Conservation (phyloP, 495 filamentous ascomycete genomes). For the Filosporella fistucella region DNA sequence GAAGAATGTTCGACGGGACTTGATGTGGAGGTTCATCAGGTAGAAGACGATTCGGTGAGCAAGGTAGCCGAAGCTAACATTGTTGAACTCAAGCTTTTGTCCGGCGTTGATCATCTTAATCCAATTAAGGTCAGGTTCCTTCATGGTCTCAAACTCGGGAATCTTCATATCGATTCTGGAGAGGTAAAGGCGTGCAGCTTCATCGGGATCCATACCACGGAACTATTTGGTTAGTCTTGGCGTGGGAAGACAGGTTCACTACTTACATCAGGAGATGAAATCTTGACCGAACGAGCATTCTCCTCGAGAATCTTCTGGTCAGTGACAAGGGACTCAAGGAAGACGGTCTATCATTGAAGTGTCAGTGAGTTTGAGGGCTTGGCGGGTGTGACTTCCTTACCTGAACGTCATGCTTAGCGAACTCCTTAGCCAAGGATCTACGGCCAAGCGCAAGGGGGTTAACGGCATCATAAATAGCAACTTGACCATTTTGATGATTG, state of each 20-base stretch:
- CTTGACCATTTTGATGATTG: conserved; percentile 94
- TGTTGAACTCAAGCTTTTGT: conserved; percentile 87
- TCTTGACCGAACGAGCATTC: conserved; percentile 96
- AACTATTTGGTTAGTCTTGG: conserved; percentile 49
- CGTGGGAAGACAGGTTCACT: conserved; percentile 21
- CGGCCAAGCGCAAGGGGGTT: conserved; percentile 85
- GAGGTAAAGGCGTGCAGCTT: conserved; percentile 88
- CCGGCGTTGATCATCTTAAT: conserved; percentile 99
- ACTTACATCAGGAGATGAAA: conserved; percentile 79
- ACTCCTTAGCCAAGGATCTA: conserved; percentile 86
- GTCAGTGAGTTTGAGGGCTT: not conserved
- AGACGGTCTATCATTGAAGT: conserved; percentile 63
- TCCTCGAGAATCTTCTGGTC: conserved; percentile 93
- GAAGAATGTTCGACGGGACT: conserved; percentile 89
- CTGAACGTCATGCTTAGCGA: conserved; percentile 91
- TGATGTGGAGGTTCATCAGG: conserved; percentile 94
- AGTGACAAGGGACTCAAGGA: conserved; percentile 92
- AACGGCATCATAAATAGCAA: conserved; percentile 99
- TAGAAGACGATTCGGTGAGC: conserved; percentile 97
- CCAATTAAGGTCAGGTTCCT: conserved; percentile 88
- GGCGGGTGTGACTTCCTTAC: conserved; percentile 35
- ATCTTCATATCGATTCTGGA: conserved; percentile 85
- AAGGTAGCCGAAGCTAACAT: conserved; percentile 91
- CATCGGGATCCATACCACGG: conserved; percentile 81
- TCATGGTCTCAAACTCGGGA: conserved; percentile 94